A percentile compares a stretch with the other conserved stretches of the same genome.
phyloP scores from a whole-genome alignment of 768 basidiomycete species.

The Mycena vulgaris region DNA sequence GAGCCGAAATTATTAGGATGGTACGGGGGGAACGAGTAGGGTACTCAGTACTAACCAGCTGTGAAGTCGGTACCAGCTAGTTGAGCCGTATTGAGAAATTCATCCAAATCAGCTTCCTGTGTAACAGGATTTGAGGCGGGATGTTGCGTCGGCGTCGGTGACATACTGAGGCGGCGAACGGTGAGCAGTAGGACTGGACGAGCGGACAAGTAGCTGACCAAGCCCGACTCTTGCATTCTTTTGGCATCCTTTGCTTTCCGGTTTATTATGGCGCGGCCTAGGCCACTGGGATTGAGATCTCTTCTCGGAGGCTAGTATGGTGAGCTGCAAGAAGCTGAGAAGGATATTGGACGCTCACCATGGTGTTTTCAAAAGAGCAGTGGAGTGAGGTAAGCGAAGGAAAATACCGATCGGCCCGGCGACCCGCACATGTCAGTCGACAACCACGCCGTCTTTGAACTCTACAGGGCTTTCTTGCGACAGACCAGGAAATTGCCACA shows the following conservation, averaged over 20 bases:
- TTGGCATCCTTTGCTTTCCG: constrained; percentile 85
- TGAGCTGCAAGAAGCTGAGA: constrained; percentile 6
- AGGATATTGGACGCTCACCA: constrained; percentile 38
- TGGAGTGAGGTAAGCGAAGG: constrained; percentile 6
- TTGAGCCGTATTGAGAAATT: constrained; percentile 95
- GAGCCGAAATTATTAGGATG: constrained; percentile 22
- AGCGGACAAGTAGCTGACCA: constrained; percentile 65
- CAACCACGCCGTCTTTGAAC: constrained; percentile 42
- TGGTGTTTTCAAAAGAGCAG: constrained; percentile 4
- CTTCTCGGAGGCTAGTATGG: constrained; percentile 69
- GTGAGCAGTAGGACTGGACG: constrained; percentile 24
- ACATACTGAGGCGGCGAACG: constrained; percentile 67
- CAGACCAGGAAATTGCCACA: constrained; percentile 59
- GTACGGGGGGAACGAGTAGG: background rate
- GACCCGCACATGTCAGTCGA: background rate
- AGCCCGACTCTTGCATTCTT: constrained; percentile 70
- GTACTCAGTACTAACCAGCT: constrained; percentile 79
- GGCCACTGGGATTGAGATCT: constrained; percentile 82
- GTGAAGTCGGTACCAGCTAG: constrained; percentile 97
- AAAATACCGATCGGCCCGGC: constrained; percentile 1
- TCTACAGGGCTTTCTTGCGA: constrained; percentile 61
- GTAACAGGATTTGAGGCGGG: constrained; percentile 91
- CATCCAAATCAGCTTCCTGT: constrained; percentile 95
- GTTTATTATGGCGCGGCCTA: constrained; percentile 97
- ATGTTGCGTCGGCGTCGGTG: constrained; percentile 78